Evolutionary conservation across 2,329 filamentous ascomycete genomes (phyloP).

Genomic region (Aspergillus jensenii): DNA sequence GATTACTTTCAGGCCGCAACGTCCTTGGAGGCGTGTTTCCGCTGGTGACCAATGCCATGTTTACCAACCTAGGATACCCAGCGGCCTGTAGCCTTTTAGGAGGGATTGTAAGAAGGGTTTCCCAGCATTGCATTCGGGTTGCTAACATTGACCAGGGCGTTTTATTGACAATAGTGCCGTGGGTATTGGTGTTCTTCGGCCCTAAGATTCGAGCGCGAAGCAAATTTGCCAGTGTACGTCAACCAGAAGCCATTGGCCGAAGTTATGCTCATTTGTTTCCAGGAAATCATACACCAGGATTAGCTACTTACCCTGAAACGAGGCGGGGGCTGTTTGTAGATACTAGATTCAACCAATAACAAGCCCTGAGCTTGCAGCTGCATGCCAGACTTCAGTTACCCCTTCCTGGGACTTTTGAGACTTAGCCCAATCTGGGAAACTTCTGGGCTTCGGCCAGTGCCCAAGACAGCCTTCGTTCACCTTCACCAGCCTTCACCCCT

Average conservation of each 20-base stretch:
- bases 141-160: conserved; percentile 35
- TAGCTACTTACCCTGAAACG: not conserved
- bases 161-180: conserved; percentile 72
- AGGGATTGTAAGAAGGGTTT: conserved; percentile 57
- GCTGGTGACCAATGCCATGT: conserved; percentile 72
- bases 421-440: not conserved
- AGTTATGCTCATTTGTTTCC: not conserved
- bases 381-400: not conserved
- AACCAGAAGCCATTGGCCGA: not conserved
- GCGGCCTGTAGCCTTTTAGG: conserved; percentile 74
- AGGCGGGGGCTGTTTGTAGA: not conserved
- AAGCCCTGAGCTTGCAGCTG: not conserved
- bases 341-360: not conserved
- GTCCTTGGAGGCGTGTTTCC: conserved; percentile 80
- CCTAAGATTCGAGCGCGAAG: conserved; percentile 72
- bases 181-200: conserved; percentile 76
- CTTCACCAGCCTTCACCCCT: too few relatives aligned
- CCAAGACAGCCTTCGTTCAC: not conserved
- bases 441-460: not conserved
- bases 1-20: conserved; percentile 57
- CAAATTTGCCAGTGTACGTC: conserved; percentile 65
- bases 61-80: conserved; percentile 67
- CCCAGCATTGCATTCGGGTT: not conserved
- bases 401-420: not conserved
- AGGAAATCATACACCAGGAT: conserved; percentile 20